Evolutionary conservation across 2,329 filamentous ascomycete species (phyloP).

Genomic region (Alternaria angustiovoidea): DNA sequence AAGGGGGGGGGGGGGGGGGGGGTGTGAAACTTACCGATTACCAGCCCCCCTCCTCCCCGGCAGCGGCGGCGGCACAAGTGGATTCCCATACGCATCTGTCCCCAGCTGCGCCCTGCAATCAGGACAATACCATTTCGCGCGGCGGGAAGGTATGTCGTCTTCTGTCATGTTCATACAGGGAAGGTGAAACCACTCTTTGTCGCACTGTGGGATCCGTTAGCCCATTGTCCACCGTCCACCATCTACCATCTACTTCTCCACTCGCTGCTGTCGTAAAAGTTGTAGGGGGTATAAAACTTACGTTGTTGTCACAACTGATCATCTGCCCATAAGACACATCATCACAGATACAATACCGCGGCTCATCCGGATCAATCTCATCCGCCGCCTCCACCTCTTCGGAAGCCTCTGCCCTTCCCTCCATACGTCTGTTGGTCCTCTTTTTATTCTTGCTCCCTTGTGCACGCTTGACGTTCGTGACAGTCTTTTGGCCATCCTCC

Average conservation of each 20-base stretch:
- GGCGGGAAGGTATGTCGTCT: slow-evolving; percentile 70
- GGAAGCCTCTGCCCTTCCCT: slow-evolving; percentile 12
- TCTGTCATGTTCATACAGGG: slow-evolving; percentile 73
- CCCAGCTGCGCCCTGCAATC: slow-evolving; percentile 62
- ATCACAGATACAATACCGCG: slow-evolving; percentile 79
- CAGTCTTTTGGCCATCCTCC: slow-evolving; percentile 67
- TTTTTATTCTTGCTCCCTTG: slow-evolving; percentile 46
- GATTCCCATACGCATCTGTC: slow-evolving; percentile 47
- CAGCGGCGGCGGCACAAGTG: slow-evolving; percentile 40
- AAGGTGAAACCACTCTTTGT: slow-evolving; percentile 86
- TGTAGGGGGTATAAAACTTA: slow-evolving; percentile 49
- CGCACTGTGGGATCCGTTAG: slow-evolving; percentile 62
- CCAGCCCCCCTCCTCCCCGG: slow-evolving; percentile 38
- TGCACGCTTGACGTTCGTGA: slow-evolving; percentile 76
- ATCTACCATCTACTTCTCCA: background rate
- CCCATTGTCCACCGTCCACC: too few relatives aligned
- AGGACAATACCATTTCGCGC: slow-evolving; percentile 86
- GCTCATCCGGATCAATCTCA: slow-evolving; percentile 76
- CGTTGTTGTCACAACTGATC: slow-evolving; percentile 82
- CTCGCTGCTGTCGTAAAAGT: slow-evolving; percentile 1
- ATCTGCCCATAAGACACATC: slow-evolving; percentile 82
- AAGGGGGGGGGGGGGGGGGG: too few relatives aligned
- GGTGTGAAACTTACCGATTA: slow-evolving; percentile 43
- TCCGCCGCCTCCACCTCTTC: slow-evolving; percentile 38
- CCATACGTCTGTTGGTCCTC: slow-evolving; percentile 58